Evolutionary conservation across 1,284 basidiomycete species (phyloP).

Genomic region (Trichosporon sp.): DNA sequence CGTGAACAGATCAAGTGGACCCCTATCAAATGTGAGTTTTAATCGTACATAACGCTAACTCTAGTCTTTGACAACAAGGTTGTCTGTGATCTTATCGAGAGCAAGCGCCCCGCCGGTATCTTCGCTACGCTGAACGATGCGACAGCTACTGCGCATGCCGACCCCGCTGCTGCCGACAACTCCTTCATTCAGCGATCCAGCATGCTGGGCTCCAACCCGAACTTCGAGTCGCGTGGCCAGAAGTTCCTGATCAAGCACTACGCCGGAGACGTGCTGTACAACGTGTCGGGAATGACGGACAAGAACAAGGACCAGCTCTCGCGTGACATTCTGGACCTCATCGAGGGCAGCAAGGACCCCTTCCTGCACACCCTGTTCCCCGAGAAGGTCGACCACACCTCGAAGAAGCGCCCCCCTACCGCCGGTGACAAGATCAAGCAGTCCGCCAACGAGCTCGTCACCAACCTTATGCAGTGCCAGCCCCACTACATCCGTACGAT

Average conservation of each 20-base stretch:
- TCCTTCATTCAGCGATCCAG: conserved; percentile 92
- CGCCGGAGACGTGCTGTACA: conserved; percentile 98
- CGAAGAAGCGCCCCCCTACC: conserved; percentile 96
- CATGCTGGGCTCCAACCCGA: conserved; percentile 71
- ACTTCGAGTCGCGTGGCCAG: conserved; percentile 85
- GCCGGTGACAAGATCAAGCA: conserved; percentile 96
- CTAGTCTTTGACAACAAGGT: conserved; percentile 56
- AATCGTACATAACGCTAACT: neutral
- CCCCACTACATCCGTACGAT: conserved; percentile 99
- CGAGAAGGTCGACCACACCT: conserved; percentile 90
- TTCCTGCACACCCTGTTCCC: conserved; percentile 90
- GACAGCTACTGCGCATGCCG: conserved; percentile 95
- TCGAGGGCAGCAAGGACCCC: conserved; percentile 70
- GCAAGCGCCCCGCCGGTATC: conserved; percentile 90
- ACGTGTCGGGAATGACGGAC: conserved; percentile 96
- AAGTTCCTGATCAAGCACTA: conserved; percentile 93
- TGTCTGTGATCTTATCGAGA: conserved; percentile 97
- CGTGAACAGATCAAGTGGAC: conserved; percentile 99
- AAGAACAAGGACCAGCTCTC: conserved; percentile 98
- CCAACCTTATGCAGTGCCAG: conserved; percentile 91
- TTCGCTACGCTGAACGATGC: conserved; percentile 98
- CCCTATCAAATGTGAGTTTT: conserved; percentile 72
- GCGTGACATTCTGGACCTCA: conserved; percentile 89
- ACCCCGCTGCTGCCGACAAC: conserved; percentile 92
- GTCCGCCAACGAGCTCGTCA: conserved; percentile 90